These are phyloP conservation scores for Mrakiaceae sp. DNA, from an alignment of 1,284 basidiomycete species.

Conservation along the genomic window DNA sequence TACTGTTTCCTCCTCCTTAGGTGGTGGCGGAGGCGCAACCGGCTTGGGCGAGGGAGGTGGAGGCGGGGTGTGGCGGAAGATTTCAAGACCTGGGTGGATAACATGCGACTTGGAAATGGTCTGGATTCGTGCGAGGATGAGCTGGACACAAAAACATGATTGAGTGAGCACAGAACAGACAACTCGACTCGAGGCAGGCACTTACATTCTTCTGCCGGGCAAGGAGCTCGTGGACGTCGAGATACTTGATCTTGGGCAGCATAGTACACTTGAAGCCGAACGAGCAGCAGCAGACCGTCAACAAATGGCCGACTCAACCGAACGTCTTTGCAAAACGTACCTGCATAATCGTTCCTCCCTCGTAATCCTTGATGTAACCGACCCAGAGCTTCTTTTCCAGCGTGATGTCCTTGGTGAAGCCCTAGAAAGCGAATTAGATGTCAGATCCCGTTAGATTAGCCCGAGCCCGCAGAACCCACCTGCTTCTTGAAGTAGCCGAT, in stretches of 20 bases:
- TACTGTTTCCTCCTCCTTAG: neutral
- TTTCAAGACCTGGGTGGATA: constrained; percentile 67
- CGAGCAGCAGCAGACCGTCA: neutral
- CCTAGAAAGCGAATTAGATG: constrained; percentile 31
- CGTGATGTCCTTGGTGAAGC: constrained; percentile 94
- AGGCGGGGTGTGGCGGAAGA: constrained; percentile 41
- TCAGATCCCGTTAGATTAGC: neutral
- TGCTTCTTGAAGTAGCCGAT: constrained; percentile 99
- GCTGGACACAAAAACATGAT: constrained; percentile 30
- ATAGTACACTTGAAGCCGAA: constrained; percentile 56
- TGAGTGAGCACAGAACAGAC: neutral
- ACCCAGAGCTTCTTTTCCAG: constrained; percentile 87
- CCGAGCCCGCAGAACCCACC: constrained; percentile 17
- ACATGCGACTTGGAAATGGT: constrained; percentile 78
- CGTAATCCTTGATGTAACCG: constrained; percentile 99
- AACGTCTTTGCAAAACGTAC: constrained; percentile 20
- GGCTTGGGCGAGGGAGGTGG: neutral
- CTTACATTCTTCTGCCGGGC: constrained; percentile 65
- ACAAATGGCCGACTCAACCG: neutral
- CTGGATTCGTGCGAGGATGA: constrained; percentile 78
- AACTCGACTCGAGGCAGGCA: constrained; percentile 11
- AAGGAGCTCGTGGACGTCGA: constrained; percentile 68
- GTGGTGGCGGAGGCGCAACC: neutral
- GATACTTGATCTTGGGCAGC: constrained; percentile 81
- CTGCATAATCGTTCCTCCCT: constrained; percentile 99